These are phyloP conservation scores for Apostasia ramifera DNA, from an alignment of 106 monocot genomes.

Conservation along the genomic window DNA sequence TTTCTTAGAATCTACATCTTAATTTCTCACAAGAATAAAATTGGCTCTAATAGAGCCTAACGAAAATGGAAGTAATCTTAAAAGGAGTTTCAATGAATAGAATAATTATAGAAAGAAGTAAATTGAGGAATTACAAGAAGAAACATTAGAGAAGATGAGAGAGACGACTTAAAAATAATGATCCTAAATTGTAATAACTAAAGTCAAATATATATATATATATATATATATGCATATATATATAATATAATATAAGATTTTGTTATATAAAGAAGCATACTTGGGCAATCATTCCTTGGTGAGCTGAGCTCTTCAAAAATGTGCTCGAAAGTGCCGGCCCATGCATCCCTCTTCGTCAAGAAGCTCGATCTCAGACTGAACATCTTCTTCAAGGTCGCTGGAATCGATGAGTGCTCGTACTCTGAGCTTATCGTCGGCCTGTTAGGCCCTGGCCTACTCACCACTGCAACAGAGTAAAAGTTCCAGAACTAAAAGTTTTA, in stretches of 20 bases:
- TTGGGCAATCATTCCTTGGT: slow-evolving; percentile 71
- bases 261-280: slow-evolving; percentile 6
- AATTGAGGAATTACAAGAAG: not conserved
- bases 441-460: slow-evolving; percentile 34
- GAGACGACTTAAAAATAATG: not conserved
- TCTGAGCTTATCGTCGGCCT: slow-evolving; percentile 61
- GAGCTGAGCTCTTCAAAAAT: slow-evolving; percentile 25
- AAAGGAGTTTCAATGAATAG: not conserved
- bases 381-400: slow-evolving; percentile 74
- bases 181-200: not conserved
- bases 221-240: not conserved
- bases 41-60: no score
- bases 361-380: slow-evolving; percentile 59
- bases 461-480: slow-evolving; percentile 26
- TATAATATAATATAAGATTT: not conserved
- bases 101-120: not conserved
- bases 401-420: slow-evolving; percentile 81
- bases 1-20: no score
- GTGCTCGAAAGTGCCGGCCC: slow-evolving; percentile 79
- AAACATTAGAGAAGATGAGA: not conserved
- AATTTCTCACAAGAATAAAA: no score
- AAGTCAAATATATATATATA: not conserved
- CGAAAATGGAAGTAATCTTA: no score
- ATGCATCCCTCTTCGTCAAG: slow-evolving; percentile 63
- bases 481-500: no score